Base-by-base conservation (phyloP, 257 asterid genomes). In the Coffea canephora region DNA sequence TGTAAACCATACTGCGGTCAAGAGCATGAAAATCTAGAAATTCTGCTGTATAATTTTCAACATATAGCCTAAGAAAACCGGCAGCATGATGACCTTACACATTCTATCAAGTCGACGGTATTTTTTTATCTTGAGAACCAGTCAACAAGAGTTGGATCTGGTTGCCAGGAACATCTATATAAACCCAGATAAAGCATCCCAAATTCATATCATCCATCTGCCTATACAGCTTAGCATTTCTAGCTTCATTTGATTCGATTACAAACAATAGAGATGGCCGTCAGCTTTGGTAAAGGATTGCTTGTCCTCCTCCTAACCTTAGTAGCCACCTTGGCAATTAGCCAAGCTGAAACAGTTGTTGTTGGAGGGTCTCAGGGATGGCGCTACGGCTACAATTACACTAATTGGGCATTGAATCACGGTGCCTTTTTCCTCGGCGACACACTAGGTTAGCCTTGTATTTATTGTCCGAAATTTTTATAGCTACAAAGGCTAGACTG, bases 311-410 rank as follows among this genome's bases (percentile, higher is more conserved):
- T 74, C 18, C 5, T 74, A 61, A 34, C 27, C 48, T 52, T 74
- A 21, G 27, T 34, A 13, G 18, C 72, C 77, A 31, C 45, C 31
- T 34, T 74, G 4, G 77, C 50, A 57, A n/a, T 75, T 57, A 13
- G 78, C 54, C 69, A 75, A 55, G n/a, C 55, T 36, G 50, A 75
- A 61, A 75, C 69, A 39, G 10, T 57, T 3, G 14, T 75, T 45
- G 54, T 57, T 19, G 78, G 78, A 75, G 67, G 77, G 31, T 49
- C 77, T 45, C 49, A 73, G 67, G 78, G 78, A 1, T 54, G 78
- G 68, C 68, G 69, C 49, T 55, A 55, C 5, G 78, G 69, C 52
- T 18, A 8, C 78, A 55, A 74, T 54, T 74, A 74, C 78, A 34
- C 52, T 18, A 21, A 74, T 54, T 74, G 78, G 78, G 39, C 78